A percentile compares a stretch with the other conserved stretches of the same genome.
phyloP scores from a whole-genome alignment of 352 stramenopile genomes.

The Phytophthora boehmeriae region DNA sequence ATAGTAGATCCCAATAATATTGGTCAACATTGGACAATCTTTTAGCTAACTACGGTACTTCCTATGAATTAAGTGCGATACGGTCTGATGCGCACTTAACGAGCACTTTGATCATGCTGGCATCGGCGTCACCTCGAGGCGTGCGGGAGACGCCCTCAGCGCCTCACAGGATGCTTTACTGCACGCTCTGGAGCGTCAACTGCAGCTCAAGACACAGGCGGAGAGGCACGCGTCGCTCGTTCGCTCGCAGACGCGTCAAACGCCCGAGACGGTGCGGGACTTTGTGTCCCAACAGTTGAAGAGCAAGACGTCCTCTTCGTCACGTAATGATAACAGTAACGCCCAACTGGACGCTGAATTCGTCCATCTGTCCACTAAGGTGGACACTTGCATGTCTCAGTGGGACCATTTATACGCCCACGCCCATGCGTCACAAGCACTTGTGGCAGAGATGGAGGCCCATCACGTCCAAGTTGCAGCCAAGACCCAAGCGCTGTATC shows the following conservation, averaged over 20 bases:
- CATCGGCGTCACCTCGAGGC: background rate
- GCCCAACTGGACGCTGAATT: constrained; percentile 30
- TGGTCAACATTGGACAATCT: too few species aligned
- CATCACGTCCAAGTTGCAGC: constrained; percentile 76
- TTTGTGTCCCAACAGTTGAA: constrained; percentile 35
- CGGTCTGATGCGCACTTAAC: too few species aligned
- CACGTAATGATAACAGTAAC: background rate
- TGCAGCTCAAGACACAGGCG: constrained; percentile 60
- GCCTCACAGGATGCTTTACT: constrained; percentile 57
- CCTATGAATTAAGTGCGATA: too few species aligned
- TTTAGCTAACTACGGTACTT: too few species aligned
- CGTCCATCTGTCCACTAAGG: constrained; percentile 28
- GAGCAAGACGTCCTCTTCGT: background rate
- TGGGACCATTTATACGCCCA: constrained; percentile 58
- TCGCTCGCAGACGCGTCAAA: constrained; percentile 24
- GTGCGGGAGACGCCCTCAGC: constrained; percentile 57
- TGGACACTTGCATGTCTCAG: constrained; percentile 40
- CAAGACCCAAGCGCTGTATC: constrained; percentile 80
- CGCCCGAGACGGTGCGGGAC: constrained; percentile 42
- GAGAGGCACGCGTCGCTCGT: constrained; percentile 48
- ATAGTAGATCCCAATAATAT: too few species aligned
- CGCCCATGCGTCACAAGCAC: constrained; percentile 60
- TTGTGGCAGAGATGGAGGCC: constrained; percentile 84
- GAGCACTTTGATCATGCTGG: too few species aligned
- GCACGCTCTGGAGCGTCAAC: constrained; percentile 56